phyloP scores from a whole-genome alignment of 495 filamentous ascomycete species.

The Annulohypoxylon stygium region DNA sequence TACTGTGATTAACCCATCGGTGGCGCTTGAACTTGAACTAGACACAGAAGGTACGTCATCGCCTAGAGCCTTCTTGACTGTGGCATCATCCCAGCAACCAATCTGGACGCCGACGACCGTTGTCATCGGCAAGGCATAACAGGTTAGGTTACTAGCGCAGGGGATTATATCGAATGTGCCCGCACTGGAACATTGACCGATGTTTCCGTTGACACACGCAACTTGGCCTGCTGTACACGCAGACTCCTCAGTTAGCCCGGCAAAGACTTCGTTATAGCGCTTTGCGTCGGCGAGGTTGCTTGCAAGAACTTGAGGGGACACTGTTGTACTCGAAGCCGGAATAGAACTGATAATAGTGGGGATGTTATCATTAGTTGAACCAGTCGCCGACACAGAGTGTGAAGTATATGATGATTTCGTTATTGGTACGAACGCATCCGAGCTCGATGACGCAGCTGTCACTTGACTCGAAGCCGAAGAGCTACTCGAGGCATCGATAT shows the following conservation, averaged over 20 bases:
- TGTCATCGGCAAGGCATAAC: conserved; percentile 60
- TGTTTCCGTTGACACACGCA: conserved; percentile 57
- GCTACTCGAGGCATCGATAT: conserved; percentile 5
- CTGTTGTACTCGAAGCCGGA: conserved; percentile 51
- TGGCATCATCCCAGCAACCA: conserved; percentile 51
- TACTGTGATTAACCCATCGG: conserved; percentile 21
- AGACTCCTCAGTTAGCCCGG: conserved; percentile 53
- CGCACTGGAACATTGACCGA: conserved; percentile 49
- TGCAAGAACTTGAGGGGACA: conserved; percentile 53
- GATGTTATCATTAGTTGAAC: conserved; percentile 48
- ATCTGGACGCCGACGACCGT: conserved; percentile 53
- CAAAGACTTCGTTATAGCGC: conserved; percentile 55
- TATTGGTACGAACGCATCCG: conserved; percentile 28
- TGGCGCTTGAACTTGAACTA: conserved; percentile 17
- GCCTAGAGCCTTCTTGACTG: conserved; percentile 49
- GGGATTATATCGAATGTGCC: conserved; percentile 51
- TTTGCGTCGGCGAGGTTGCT: conserved; percentile 56
- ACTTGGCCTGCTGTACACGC: conserved; percentile 55
- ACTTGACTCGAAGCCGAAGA: conserved; percentile 6
- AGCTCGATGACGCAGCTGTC: conserved; percentile 6
- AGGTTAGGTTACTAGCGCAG: conserved; percentile 50
- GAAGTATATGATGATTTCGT: conserved; percentile 42
- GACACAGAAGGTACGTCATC: conserved; percentile 17
- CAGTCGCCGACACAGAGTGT: conserved; percentile 46
- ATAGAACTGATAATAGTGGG: conserved; percentile 56